These are phyloP conservation scores for Neostapfia colusana DNA, from an alignment of 176 grass and related monocot species.

Conservation along the genomic window DNA sequence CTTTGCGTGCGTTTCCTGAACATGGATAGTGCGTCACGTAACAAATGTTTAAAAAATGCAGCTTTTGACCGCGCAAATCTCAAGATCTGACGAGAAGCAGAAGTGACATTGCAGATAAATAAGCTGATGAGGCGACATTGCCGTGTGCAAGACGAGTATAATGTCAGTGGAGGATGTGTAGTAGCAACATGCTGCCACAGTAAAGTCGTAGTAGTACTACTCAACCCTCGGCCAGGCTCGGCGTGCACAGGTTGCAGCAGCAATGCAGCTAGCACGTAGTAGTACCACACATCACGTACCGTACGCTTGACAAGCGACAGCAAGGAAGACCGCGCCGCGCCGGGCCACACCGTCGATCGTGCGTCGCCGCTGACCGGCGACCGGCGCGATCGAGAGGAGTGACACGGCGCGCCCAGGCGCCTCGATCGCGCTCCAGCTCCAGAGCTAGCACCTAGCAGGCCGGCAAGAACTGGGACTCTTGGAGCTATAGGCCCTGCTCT, in stretches of 20 bases:
- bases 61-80: background rate
- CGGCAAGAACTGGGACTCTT: background rate
- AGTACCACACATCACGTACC: background rate
- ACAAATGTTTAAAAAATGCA: too few relatives aligned
- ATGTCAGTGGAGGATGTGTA: background rate
- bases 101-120: background rate
- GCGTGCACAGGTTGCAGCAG: background rate
- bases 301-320: background rate
- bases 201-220: too few relatives aligned
- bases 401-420: background rate
- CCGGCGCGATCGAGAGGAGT: background rate
- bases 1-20: too few relatives aligned
- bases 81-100: background rate
- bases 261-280: too few relatives aligned
- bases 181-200: background rate
- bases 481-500: background rate
- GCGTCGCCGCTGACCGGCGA: background rate
- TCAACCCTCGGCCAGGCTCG: too few relatives aligned
- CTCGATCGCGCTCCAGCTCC: too few relatives aligned
- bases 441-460: background rate
- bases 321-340: conserved; percentile 2
- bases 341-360: background rate
- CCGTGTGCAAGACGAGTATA: background rate
- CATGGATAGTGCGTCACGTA: too few relatives aligned
- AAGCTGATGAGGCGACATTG: background rate